phyloP scores from a whole-genome alignment of 305 asterid genomes.

The Fraxinus platypoda region DNA sequence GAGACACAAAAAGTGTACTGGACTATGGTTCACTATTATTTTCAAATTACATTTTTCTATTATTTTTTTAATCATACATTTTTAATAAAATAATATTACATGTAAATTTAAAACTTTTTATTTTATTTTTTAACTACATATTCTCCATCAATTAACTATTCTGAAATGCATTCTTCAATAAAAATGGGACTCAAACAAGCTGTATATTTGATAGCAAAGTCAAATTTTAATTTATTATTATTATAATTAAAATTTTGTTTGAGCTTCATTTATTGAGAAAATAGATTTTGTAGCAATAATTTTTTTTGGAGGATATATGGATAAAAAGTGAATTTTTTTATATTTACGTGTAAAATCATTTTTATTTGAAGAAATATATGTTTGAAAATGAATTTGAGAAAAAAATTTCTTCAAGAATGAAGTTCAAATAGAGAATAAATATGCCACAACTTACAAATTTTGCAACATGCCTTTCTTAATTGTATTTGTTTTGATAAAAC shows the following conservation, averaged over 20 bases:
- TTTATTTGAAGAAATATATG: no score
- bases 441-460: neutral
- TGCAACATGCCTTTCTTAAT: neutral
- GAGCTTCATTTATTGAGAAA: neutral
- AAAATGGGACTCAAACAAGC: no score
- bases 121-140: no score
- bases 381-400: neutral
- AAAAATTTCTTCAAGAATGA: neutral
- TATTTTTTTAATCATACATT: no score
- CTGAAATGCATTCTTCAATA: no score
- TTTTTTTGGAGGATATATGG: neutral
- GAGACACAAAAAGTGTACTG: neutral
- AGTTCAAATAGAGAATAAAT: neutral
- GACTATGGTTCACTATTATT: neutral
- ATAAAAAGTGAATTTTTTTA: neutral
- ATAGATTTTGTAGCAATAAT: neutral
- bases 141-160: no score
- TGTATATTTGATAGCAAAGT: neutral
- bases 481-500: neutral
- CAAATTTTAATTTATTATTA: no score
- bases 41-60: no score
- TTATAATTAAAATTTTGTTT: no score
- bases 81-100: no score
- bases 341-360: neutral
- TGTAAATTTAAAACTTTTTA: no score